Evolutionary conservation across 2,329 filamentous ascomycete species (phyloP).

Genomic region (Neofusicoccum ribis): DNA sequence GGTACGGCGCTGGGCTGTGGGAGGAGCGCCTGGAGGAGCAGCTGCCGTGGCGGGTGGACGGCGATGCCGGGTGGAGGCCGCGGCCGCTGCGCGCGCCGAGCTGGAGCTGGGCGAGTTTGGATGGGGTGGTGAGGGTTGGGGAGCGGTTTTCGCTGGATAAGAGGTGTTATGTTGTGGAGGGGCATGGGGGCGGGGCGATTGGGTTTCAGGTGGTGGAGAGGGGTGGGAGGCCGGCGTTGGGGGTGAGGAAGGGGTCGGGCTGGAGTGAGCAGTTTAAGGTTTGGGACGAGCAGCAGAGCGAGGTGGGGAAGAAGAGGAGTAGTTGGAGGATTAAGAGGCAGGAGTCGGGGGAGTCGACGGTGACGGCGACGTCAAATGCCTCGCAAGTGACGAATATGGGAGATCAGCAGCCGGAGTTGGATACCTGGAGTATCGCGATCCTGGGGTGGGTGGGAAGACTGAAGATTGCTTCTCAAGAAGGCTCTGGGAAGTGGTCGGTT

Average conservation of each 20-base stretch:
- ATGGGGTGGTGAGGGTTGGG: background rate
- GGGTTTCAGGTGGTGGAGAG: no score
- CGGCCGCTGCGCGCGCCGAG: background rate
- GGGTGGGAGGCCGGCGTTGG: no score
- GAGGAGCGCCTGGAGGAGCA: slow-evolving; percentile 29
- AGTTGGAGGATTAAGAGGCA: background rate
- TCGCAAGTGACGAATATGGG: background rate
- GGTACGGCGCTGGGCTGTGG: slow-evolving; percentile 30
- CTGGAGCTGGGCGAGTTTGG: background rate
- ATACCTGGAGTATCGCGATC: background rate
- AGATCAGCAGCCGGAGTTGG: background rate
- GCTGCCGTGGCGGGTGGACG: slow-evolving; percentile 27
- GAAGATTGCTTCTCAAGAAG: background rate
- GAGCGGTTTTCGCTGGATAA: no score
- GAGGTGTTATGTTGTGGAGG: no score
- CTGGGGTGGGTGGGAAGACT: background rate
- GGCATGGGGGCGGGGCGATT: no score
- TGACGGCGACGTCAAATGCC: background rate
- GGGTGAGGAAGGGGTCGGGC: no score
- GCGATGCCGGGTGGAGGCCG: background rate
- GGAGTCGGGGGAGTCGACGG: background rate
- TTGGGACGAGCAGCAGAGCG: no score
- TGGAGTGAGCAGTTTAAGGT: no score
- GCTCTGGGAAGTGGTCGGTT: background rate
- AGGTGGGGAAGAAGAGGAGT: no score